phyloP scores from a whole-genome alignment of 257 asterid genomes.

The Nicotiana knightiana region DNA sequence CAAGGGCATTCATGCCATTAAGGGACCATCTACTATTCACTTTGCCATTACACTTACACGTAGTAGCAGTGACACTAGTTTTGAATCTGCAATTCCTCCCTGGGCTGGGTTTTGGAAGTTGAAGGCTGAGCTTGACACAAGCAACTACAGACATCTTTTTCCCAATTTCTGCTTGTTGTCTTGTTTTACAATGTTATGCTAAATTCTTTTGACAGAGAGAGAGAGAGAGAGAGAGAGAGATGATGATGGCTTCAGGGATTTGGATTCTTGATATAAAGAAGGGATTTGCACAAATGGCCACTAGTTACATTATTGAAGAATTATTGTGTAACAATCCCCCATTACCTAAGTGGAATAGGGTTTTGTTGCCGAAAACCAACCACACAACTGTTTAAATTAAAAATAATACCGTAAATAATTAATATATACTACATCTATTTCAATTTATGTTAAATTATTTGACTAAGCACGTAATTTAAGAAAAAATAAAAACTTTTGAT shows the following conservation, averaged over 20 bases:
- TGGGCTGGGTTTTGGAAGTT: background rate
- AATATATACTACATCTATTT: too few relatives aligned
- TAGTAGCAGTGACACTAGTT: constrained; percentile 20
- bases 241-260: background rate
- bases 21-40: constrained; percentile 43
- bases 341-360: too few relatives aligned
- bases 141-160: background rate
- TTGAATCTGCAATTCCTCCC: constrained; percentile 5
- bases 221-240: background rate
- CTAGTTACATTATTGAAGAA: too few relatives aligned
- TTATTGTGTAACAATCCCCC: too few relatives aligned
- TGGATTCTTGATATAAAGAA: too few relatives aligned
- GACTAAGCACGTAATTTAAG: too few relatives aligned
- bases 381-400: too few relatives aligned
- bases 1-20: constrained; percentile 50
- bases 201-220: background rate
- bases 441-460: too few relatives aligned
- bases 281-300: too few relatives aligned
- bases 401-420: too few relatives aligned
- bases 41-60: background rate
- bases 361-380: too few relatives aligned
- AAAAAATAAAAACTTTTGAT: too few relatives aligned
- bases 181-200: background rate
- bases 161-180: background rate
- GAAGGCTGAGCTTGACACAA: background rate